A percentile compares a stretch with the other conserved stretches of the same genome.
Evolutionary conservation across 177 flowering plant genomes (phyloP).

Genomic region (Telopea speciosissima): DNA sequence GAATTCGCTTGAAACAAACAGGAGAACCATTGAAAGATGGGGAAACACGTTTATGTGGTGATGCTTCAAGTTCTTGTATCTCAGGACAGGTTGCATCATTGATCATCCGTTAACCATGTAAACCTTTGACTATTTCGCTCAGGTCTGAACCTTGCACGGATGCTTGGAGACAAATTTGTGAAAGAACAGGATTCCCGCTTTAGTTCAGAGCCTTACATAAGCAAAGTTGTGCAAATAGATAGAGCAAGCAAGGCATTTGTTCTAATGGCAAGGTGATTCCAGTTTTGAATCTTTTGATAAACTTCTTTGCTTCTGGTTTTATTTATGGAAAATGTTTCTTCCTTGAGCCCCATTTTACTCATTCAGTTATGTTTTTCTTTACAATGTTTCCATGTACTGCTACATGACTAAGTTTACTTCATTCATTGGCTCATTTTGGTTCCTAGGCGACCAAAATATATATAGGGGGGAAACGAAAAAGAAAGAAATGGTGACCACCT

Average conservation of each 20-base stretch:
- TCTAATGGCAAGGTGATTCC: slow-evolving; percentile 72
- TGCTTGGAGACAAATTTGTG: slow-evolving; percentile 96
- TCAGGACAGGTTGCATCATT: background rate
- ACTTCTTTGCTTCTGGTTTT: background rate
- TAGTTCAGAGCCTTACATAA: slow-evolving; percentile 83
- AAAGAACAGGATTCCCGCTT: slow-evolving; percentile 90
- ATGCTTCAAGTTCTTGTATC: slow-evolving; percentile 5
- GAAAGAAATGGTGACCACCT: background rate
- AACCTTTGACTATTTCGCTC: background rate
- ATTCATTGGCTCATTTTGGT: background rate
- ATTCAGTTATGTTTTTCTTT: background rate
- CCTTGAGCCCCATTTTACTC: background rate
- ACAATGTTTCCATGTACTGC: background rate
- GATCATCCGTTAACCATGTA: slow-evolving; percentile 6
- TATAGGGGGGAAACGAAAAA: background rate
- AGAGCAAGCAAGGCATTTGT: slow-evolving; percentile 64
- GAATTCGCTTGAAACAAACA: slow-evolving; percentile 48
- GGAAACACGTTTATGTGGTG: slow-evolving; percentile 85
- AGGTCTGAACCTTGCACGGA: slow-evolving; percentile 91
- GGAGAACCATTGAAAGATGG: slow-evolving; percentile 83
- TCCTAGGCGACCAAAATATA: no score
- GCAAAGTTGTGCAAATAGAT: slow-evolving; percentile 57
- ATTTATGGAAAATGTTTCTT: background rate
- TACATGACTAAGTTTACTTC: background rate
- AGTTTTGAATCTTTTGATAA: background rate